A percentile compares a stretch with the other conserved stretches of the same genome.
phyloP scores from a whole-genome alignment of 352 stramenopile species.

The Pythium dissimile region DNA sequence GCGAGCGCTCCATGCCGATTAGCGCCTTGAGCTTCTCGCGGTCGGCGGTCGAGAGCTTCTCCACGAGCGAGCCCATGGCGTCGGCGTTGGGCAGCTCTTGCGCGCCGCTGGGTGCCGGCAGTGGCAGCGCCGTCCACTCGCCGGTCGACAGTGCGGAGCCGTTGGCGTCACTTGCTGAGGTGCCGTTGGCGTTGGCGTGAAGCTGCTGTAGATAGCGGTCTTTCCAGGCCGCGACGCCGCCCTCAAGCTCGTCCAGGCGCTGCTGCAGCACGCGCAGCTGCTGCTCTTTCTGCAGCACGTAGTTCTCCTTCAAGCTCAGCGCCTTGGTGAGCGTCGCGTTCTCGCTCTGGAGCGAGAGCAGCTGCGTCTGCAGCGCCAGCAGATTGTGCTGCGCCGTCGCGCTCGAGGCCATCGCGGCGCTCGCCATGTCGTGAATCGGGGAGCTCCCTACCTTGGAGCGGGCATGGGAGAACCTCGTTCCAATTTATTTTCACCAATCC shows the following conservation, averaged over 20 bases:
- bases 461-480: too few relatives aligned
- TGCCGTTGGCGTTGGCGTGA: conserved; percentile 5
- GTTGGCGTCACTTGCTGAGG: neutral
- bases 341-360: conserved; percentile 54
- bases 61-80: conserved; percentile 33
- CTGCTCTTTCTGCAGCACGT: conserved; percentile 71
- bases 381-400: conserved; percentile 63
- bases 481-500: too few relatives aligned
- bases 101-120: conserved; percentile 9
- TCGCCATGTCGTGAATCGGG: neutral
- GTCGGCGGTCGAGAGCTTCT: conserved; percentile 45
- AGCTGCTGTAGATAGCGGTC: conserved; percentile 60
- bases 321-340: conserved; percentile 61
- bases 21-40: conserved; percentile 50
- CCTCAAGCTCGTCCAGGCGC: conserved; percentile 60
- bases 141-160: too few relatives aligned
- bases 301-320: conserved; percentile 69
- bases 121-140: conserved; percentile 1
- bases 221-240: conserved; percentile 55
- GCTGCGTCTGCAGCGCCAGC: conserved; percentile 50
- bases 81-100: conserved; percentile 12
- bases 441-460: neutral
- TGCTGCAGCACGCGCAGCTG: conserved; percentile 72
- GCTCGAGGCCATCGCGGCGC: conserved; percentile 18
- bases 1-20: conserved; percentile 30